A percentile compares a stretch with the other conserved stretches of the same genome.
These are phyloP conservation scores for Nephelium lappaceum DNA, from an alignment of 345 rosid genomes.

Conservation along the genomic window DNA sequence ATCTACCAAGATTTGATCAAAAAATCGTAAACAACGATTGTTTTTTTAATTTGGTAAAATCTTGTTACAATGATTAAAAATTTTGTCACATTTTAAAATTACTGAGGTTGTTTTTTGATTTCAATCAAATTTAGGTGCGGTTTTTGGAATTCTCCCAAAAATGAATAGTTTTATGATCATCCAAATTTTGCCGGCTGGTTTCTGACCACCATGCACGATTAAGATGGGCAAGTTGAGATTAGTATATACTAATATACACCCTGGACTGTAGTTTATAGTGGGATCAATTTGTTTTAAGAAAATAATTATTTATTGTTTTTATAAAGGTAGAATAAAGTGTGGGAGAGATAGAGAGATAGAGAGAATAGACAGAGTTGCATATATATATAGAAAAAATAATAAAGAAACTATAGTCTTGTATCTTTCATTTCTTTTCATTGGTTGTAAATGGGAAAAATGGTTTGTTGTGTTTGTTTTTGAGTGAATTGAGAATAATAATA, in stretches of 20 bases:
- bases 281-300: background rate
- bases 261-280: slow-evolving; percentile 35
- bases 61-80: too few species aligned
- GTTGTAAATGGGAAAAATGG: slow-evolving; percentile 20
- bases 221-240: background rate
- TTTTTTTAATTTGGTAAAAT: too few species aligned
- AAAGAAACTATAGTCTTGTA: slow-evolving; percentile 18
- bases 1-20: background rate
- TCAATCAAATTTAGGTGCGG: background rate
- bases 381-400: slow-evolving; percentile 16
- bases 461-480: slow-evolving; percentile 12
- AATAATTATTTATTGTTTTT: slow-evolving; percentile 22
- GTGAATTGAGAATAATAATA: background rate
- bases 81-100: too few species aligned
- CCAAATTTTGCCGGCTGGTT: background rate
- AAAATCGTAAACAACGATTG: background rate
- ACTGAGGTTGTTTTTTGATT: background rate
- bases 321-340: slow-evolving; percentile 11
- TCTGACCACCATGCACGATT: background rate
- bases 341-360: background rate
- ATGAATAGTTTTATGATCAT: background rate
- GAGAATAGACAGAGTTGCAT: background rate
- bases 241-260: slow-evolving; percentile 13
- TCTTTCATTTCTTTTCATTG: slow-evolving; percentile 16
- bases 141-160: background rate